Evolutionary conservation across 2,329 filamentous ascomycete genomes (phyloP).

Genomic region (Cercospora canescens): DNA sequence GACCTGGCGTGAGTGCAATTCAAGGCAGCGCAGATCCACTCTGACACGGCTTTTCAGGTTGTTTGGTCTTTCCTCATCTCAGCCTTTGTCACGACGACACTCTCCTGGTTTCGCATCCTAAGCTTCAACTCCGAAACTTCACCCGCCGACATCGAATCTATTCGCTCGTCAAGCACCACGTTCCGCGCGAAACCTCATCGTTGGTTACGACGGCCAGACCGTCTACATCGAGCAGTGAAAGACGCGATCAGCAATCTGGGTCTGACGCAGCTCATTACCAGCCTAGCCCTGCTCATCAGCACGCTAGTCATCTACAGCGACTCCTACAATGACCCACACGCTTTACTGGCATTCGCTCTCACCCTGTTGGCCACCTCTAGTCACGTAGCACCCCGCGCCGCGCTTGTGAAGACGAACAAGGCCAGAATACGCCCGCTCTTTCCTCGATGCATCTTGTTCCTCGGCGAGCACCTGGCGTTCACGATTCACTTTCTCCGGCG

Average conservation of each 20-base stretch:
- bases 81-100: background rate
- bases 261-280: background rate
- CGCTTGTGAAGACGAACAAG: background rate
- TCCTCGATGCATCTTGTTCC: background rate
- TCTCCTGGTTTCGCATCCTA: background rate
- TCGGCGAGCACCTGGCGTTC: background rate
- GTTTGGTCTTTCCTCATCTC: background rate
- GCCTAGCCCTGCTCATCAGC: background rate
- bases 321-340: background rate
- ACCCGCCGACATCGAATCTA: background rate
- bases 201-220: background rate
- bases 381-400: background rate
- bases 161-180: background rate
- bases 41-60: background rate
- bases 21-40: background rate
- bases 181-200: background rate
- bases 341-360: background rate
- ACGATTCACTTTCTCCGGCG: background rate
- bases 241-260: background rate
- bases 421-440: background rate
- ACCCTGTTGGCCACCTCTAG: background rate
- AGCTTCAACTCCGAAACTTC: background rate
- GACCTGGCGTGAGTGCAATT: background rate
- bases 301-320: background rate
- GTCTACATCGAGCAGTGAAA: background rate